Evolutionary conservation across 2,329 filamentous ascomycete genomes (phyloP).

Genomic region (Stachybotrys chlorohalonatus): DNA sequence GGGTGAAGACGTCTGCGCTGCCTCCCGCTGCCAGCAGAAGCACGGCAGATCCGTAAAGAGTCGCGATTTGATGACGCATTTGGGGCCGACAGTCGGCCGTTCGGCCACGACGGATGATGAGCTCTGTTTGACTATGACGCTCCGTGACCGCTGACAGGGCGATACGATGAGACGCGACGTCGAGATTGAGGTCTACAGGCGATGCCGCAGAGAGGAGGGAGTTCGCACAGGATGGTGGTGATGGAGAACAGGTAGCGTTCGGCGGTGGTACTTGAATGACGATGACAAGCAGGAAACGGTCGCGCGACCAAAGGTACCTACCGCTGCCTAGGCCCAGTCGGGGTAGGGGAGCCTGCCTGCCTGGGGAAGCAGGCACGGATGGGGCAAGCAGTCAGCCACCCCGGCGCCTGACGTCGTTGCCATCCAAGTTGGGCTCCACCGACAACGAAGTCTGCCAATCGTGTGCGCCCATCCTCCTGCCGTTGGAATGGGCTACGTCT

Average conservation of each 20-base stretch:
- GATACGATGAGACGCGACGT: too few species aligned
- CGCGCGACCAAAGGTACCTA: neutral
- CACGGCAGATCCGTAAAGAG: conserved; percentile 20
- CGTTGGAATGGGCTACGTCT: too few species aligned
- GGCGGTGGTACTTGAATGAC: too few species aligned
- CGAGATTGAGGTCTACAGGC: too few species aligned
- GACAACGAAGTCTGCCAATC: too few species aligned
- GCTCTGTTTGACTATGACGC: too few species aligned
- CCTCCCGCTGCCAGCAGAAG: conserved; percentile 17
- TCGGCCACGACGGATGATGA: neutral
- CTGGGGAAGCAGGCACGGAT: neutral
- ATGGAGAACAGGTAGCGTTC: too few species aligned
- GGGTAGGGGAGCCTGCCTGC: neutral
- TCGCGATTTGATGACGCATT: conserved; percentile 22
- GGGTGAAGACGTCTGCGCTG: conserved; percentile 28
- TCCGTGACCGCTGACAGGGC: too few species aligned
- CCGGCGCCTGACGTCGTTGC: neutral
- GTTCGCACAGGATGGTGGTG: too few species aligned
- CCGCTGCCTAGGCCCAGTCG: neutral
- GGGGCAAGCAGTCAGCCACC: neutral
- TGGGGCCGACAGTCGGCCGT: conserved; percentile 2
- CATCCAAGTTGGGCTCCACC: neutral
- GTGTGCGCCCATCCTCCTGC: too few species aligned
- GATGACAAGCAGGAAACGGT: too few species aligned
- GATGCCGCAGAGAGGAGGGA: too few species aligned